Base-by-base conservation (phyloP, 108 stramenopile species). In the Cyclotella kingstonii region DNA sequence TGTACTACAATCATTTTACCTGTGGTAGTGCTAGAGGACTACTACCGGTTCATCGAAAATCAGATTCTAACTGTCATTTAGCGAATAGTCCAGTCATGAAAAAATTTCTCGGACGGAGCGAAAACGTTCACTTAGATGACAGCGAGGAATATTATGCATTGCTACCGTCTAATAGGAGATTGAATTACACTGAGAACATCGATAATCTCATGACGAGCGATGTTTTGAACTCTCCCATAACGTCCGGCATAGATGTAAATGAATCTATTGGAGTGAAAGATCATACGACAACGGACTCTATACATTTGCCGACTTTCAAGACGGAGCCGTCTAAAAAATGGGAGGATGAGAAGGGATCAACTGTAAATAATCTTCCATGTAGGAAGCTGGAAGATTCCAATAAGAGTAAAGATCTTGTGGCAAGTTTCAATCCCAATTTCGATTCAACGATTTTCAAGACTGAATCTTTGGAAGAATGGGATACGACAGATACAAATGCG, bases 301-400 rank as follows among this genome's bases (percentile, higher is more conserved):
- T n/a, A n/a, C n/a, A 29, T 51, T 28, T 12, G 15, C 2, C 49
- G 12, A 51, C 31, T 14, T 51, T 51, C 49, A 51, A 51, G 11
- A 28, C 27, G 15, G 45, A 30, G 12, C 12, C 49, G 3, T 30
- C 19, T 29, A 2, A 17, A 11, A 11, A 36, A 9, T 36, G 36
- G 36, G 36, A 36, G n/a, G n/a, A n/a, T n/a, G n/a, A n/a, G n/a
- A n/a, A n/a, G n/a, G n/a, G n/a, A n/a, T n/a, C n/a, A n/a, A n/a
- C n/a, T n/a, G n/a, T n/a, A n/a, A n/a, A n/a, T n/a, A n/a, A n/a
- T n/a, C n/a, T n/a, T n/a, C n/a, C n/a, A n/a, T n/a, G n/a, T n/a
- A n/a, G n/a, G n/a, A n/a, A n/a, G n/a, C n/a, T n/a, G n/a, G n/a
- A n/a, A n/a, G n/a, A n/a, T n/a, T n/a, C n/a, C n/a, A n/a, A n/a